Base-by-base conservation (phyloP, 2,329 filamentous ascomycete species). In the Aspergillus glaucus region DNA sequence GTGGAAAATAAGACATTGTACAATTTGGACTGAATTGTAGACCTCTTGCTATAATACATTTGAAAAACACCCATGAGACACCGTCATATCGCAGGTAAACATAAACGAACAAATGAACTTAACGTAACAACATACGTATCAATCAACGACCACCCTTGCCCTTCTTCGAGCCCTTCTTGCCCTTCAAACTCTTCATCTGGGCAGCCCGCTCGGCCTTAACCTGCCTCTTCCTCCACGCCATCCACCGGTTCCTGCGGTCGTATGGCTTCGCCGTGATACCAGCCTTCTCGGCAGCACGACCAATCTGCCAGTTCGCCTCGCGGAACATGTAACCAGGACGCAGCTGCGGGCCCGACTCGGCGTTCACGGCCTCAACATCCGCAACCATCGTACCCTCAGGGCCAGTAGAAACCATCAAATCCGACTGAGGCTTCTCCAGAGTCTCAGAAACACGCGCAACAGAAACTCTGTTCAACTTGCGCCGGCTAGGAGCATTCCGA, bases 381-480 rank as follows among this genome's bases (percentile, higher is more conserved):
- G 57, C 51, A 37, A 64, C 55, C 34, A 53, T 54, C 6, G 57
- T 59, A 4, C 60, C 62, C 9, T 53, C 55, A 41, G 55, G 53
- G 43, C 10, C 22, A 19, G 58, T 51, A 2, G 57, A 48, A n/a
- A 59, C 61, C 26, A 58, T 51, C 46, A 63, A 28, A 50, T 59
- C 59, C 34, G 62, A 55, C 52, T 64, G 57, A 43, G 50, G 45
- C 9, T 45, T 45, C 39, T 58, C 55, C 17, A 54, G 52, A 12
- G 55, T 48, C 50, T 61, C 57, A 14, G 47, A 39, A 21, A 50
- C 32, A 32, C 69, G 61, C 9, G 66, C 63, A 45, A 78, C 74
- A 26, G 77, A 80, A 4, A 84, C 75, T 79, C 94, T 86, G 59
- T 86, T 87, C 51, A 98, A 77, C 46, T 82, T 80, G 57, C 93